Base-by-base conservation (phyloP, 2,329 filamentous ascomycete genomes). In the Elsinoe australis region DNA sequence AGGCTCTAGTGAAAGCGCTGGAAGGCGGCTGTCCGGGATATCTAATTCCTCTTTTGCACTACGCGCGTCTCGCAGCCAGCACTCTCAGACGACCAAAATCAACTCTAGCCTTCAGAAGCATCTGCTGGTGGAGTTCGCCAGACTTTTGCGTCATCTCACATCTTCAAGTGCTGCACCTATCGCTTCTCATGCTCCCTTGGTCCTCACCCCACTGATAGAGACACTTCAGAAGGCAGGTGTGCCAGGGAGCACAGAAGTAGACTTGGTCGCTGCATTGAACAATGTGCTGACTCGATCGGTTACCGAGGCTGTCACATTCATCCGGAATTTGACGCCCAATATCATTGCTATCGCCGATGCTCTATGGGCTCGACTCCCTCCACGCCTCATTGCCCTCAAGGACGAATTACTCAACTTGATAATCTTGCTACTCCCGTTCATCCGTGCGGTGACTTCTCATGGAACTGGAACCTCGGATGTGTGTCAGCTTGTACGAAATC, bases 261-360 rank as follows among this genome's bases (percentile, higher is more conserved):
- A 82, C 49, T 83, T 83, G 12, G 87, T 96, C 61, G 79, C 79
- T 34, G 75, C 82, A 34, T 71, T 95, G 58, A 94, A 94, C 65
- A 70, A 72, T 42, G 64, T 94, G 4, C 69, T 94, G 41, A 69
- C 74, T 31, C 75, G 74, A 49, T 76, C 79, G 2, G 74, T 85
- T 49, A 78, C 82, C 38, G 85, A 95, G 58, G 76, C 85, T 52
- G 72, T 82, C 10, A 64, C 71, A 0, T 71, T 87, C 46, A 78
- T 82, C 2, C 76, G 75, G 54, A 71, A 69, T 26, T 67, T 83
- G 29, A 73, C 83, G 12, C 68, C 71, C 48, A 72, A 77, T 5
- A 62, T 89, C 5, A 60, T 95, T 18, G 83, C 86, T 1, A 64
- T 89, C 35, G 79, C 95, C 54, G 78, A 76, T 49, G 75, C 78